phyloP scores from a whole-genome alignment of 2,329 filamentous ascomycete genomes.

The Alternaria gansuensis region DNA sequence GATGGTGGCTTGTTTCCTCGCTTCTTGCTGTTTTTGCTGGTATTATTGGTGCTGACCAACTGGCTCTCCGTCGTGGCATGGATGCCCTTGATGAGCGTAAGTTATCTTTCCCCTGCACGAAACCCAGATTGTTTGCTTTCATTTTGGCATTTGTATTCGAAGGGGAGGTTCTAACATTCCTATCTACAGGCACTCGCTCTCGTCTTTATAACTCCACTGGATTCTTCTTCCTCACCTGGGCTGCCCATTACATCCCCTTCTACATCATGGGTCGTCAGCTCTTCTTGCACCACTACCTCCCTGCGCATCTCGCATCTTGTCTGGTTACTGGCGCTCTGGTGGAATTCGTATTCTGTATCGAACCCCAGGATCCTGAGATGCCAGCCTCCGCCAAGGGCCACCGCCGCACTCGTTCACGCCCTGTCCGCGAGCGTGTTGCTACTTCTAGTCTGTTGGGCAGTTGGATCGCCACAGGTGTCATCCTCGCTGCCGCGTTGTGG shows the following conservation, averaged over 20 bases:
- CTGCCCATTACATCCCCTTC: slow-evolving; percentile 96
- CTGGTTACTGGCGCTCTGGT: slow-evolving; percentile 90
- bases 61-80: slow-evolving; percentile 89
- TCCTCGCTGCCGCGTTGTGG: slow-evolving; percentile 73
- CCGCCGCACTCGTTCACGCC: slow-evolving; percentile 65
- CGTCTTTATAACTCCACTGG: slow-evolving; percentile 98
- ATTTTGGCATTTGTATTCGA: slow-evolving; percentile 15
- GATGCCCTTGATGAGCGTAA: slow-evolving; percentile 93
- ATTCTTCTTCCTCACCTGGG: slow-evolving; percentile 99
- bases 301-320: slow-evolving; percentile 88
- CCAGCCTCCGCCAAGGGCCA: slow-evolving; percentile 45
- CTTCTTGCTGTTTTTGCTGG: slow-evolving; percentile 92
- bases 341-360: slow-evolving; percentile 95
- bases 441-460: slow-evolving; percentile 77
- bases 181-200: slow-evolving; percentile 76
- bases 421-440: slow-evolving; percentile 82
- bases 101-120: slow-evolving; percentile 53
- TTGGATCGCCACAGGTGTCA: slow-evolving; percentile 79
- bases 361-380: slow-evolving; percentile 67
- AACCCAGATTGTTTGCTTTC: slow-evolving; percentile 6
- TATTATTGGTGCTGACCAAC: slow-evolving; percentile 89
- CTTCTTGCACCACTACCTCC: slow-evolving; percentile 97
- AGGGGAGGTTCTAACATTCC: slow-evolving; percentile 24
- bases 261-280: slow-evolving; percentile 98
- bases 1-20: slow-evolving; percentile 96